A percentile compares a stretch with the other conserved stretches of the same genome.
Conservation (phyloP, 805 yeast genomes). For the Lipomyces oligophaga region DNA sequence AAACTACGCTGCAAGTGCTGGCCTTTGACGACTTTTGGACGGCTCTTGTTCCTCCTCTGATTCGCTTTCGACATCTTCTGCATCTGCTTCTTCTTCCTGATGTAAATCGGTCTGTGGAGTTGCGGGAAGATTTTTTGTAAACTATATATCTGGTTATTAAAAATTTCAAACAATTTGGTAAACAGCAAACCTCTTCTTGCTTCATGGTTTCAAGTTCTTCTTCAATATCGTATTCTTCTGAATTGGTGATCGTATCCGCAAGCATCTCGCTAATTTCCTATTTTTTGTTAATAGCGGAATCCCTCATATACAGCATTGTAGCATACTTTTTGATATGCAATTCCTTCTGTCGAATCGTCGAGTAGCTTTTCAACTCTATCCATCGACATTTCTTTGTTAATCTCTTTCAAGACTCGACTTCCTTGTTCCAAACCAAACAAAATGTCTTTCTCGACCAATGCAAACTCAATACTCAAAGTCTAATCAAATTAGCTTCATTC, state of each 20-base stretch:
- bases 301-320: neutral
- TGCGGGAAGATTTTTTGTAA: constrained; percentile 16
- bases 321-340: constrained; percentile 58
- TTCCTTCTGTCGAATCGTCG: constrained; percentile 82
- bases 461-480: constrained; percentile 64
- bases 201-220: constrained; percentile 35
- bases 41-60: constrained; percentile 28
- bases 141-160: constrained; percentile 7
- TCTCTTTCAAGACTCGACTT: constrained; percentile 63
- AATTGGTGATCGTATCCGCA: constrained; percentile 38
- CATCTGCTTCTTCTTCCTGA: constrained; percentile 29
- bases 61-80: constrained; percentile 28
- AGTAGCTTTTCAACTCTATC: constrained; percentile 76
- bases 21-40: constrained; percentile 9
- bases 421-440: constrained; percentile 78
- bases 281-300: neutral
- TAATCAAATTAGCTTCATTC: neutral
- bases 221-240: constrained; percentile 38
- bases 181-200: constrained; percentile 29
- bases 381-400: constrained; percentile 73
- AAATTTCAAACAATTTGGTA: constrained; percentile 23
- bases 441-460: constrained; percentile 82
- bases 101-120: constrained; percentile 22
- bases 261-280: constrained; percentile 41
- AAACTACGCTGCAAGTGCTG: constrained; percentile 4